Evolutionary conservation across 495 filamentous ascomycete genomes (phyloP).

Genomic region (Lophiotrema nucula): DNA sequence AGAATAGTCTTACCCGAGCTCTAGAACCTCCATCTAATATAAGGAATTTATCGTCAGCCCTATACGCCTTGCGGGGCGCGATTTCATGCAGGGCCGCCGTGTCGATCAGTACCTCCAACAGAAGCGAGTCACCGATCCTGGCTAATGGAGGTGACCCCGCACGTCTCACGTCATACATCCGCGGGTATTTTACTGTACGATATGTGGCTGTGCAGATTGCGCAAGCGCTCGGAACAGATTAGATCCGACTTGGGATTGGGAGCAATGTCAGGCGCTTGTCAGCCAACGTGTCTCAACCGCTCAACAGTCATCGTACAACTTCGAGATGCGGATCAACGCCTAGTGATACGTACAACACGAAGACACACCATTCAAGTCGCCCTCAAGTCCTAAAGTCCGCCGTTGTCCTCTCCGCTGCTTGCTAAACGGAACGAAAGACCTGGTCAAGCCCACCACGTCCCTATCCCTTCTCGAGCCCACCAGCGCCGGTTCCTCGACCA

Average conservation of each 20-base stretch:
- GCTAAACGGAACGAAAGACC: neutral
- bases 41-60: neutral
- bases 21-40: neutral
- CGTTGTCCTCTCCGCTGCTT: neutral
- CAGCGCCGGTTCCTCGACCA: slow-evolving; percentile 1
- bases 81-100: neutral
- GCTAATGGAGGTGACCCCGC: slow-evolving; percentile 3
- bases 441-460: slow-evolving; percentile 7
- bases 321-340: neutral
- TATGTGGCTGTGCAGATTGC: slow-evolving; percentile 1
- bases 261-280: neutral
- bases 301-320: neutral
- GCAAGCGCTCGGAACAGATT: neutral
- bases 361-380: too few relatives aligned
- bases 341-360: neutral
- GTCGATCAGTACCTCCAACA: neutral
- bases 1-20: neutral
- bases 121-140: neutral
- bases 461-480: neutral
- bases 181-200: neutral
- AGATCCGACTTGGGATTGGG: neutral
- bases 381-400: neutral
- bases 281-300: neutral
- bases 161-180: neutral
- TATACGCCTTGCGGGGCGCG: neutral